These are phyloP conservation scores for Scenedesmus sp. DNA, from an alignment of 163 green algal genomes.

Conservation along the genomic window DNA sequence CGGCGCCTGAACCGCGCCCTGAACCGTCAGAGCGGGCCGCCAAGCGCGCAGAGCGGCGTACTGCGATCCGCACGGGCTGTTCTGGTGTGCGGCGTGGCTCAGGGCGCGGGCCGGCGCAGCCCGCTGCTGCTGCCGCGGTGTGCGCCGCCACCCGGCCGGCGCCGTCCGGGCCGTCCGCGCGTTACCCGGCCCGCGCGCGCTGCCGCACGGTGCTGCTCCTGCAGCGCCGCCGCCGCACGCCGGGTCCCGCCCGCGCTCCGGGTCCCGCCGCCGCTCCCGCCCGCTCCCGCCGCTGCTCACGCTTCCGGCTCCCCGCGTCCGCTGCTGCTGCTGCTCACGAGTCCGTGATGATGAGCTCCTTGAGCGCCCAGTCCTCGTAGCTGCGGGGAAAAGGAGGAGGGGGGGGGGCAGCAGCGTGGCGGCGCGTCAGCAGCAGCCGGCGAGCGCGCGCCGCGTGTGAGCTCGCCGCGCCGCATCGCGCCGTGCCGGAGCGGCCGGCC, in stretches of 20 bases:
- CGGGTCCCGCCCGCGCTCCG: background rate
- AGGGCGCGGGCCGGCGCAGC: too few relatives aligned
- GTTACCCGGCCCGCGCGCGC: too few relatives aligned
- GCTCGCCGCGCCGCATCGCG: background rate
- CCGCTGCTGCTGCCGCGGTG: background rate
- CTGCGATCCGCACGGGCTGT: too few relatives aligned
- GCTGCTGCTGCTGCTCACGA: slow-evolving; percentile 16
- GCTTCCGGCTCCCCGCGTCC: too few relatives aligned
- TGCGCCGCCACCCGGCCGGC: too few relatives aligned
- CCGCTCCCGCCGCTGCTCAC: background rate
- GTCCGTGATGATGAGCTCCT: slow-evolving; percentile 94
- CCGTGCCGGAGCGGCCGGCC: background rate
- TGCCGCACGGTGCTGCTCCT: slow-evolving; percentile 2
- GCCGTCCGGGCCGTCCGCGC: too few relatives aligned
- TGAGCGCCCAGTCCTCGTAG: slow-evolving; percentile 97
- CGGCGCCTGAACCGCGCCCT: too few relatives aligned
- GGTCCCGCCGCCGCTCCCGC: background rate
- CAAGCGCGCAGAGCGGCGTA: too few relatives aligned
- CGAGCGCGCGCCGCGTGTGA: background rate
- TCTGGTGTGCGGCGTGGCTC: too few relatives aligned
- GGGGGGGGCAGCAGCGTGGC: too few relatives aligned
- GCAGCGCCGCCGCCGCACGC: background rate
- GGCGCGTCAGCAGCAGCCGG: background rate
- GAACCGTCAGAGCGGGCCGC: too few relatives aligned
- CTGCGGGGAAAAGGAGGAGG: slow-evolving; percentile 68